These are phyloP conservation scores for Tuber magnatum DNA, from an alignment of 495 filamentous ascomycete genomes.

Conservation along the genomic window DNA sequence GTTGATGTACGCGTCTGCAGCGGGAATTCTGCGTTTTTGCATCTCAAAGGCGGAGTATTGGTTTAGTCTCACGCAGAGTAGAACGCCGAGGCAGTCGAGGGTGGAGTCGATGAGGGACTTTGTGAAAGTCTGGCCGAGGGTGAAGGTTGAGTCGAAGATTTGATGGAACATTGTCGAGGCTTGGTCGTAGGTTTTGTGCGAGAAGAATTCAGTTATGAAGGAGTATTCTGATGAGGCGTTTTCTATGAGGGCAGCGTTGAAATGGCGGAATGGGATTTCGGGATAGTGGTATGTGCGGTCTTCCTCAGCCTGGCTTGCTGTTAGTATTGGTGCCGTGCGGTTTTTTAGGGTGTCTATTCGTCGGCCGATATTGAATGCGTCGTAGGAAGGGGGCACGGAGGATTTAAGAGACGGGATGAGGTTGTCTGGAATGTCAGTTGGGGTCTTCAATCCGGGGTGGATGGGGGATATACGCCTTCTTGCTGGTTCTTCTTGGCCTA, in stretches of 20 bases:
- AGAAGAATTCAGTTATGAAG: conserved; percentile 86
- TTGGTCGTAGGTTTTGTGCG: conserved; percentile 52
- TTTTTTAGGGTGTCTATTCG: conserved; percentile 70
- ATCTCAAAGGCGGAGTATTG: conserved; percentile 89
- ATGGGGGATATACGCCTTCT: conserved; percentile 49
- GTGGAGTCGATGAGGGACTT: conserved; percentile 67
- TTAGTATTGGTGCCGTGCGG: conserved; percentile 54
- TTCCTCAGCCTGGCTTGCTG: conserved; percentile 80
- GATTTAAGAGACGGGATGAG: conserved; percentile 34
- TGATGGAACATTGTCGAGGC: conserved; percentile 61
- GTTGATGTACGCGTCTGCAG: conserved; percentile 86
- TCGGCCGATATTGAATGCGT: conserved; percentile 79
- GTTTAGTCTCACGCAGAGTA: conserved; percentile 87
- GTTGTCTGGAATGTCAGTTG: conserved; percentile 33
- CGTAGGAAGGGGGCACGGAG: conserved; percentile 59
- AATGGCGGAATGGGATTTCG: conserved; percentile 82
- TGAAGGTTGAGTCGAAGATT: conserved; percentile 79
- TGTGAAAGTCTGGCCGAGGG: conserved; percentile 67
- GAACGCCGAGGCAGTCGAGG: conserved; percentile 73
- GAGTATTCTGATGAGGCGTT: conserved; percentile 93
- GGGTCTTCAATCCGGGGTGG: conserved; percentile 36
- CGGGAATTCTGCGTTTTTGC: conserved; percentile 81
- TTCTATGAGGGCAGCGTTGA: conserved; percentile 87
- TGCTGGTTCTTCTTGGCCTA: conserved; percentile 67
- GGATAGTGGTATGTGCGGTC: conserved; percentile 76